Base-by-base conservation (phyloP, 2,329 filamentous ascomycete genomes). In the Chaetomium sp. region DNA sequence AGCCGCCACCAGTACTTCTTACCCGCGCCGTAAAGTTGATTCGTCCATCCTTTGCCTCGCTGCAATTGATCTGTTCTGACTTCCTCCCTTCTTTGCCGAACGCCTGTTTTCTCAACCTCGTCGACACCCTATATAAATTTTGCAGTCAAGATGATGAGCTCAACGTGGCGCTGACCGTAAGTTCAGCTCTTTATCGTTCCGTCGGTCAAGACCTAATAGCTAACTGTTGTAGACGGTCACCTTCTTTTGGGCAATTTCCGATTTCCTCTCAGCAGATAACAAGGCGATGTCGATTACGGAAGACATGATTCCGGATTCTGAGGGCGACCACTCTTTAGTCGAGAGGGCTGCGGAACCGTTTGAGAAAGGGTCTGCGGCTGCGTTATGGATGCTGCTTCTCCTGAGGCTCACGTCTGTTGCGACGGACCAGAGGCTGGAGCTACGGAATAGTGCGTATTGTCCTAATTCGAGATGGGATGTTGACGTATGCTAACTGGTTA, bases 221-320 rank as follows among this genome's bases (percentile, higher is more conserved):
- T 64, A 53, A 50, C 57, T 40, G 34, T 37, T 2, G 48, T 50
- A 89, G 82, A 94, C 91, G 1, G 89, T 96, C 7, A 96, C 92
- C 0, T 94, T 95, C 67, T 95, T 96, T 69, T 96, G 91, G 90
- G 91, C 92, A 53, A 81, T 96, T 6, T 96, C 92, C 0, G 91
- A 96, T 69, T 94, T 91, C 61, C 76, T 97, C 4, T 85, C 82
- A 1, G 73, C 77, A 3, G 82, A 80, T 62, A 82, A 78, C 53
- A 76, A 76, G 56, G 75, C 78, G 0, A 78, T 86, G 45, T 76
- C 79, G 1, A 80, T 86, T 36, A 84, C 79, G 0, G 73, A 78
- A 44, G 76, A 78, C 50, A 75, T 85, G 57, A 76, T 85, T 54
- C 71, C 76, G 45, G 74, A 77, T 58, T 66, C 78, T 57, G 72